Evolutionary conservation across 345 rosid genomes (phyloP).

Genomic region (Gossypium turneri): DNA sequence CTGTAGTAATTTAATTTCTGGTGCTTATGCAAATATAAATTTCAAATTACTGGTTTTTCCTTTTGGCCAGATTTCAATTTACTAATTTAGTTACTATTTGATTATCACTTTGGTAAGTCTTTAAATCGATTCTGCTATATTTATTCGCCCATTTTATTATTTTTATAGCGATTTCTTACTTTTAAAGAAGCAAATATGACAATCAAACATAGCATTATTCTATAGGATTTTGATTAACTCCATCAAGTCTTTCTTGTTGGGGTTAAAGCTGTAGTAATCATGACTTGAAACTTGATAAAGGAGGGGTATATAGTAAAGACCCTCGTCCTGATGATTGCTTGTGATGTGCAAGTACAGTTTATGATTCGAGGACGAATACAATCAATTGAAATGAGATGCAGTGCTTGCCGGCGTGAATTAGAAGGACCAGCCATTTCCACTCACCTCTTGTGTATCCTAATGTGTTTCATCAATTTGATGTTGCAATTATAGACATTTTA

Average conservation of each 20-base stretch:
- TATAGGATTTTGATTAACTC: too few relatives aligned
- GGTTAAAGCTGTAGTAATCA: not conserved
- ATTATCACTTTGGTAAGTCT: not conserved
- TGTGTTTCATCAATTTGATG: slow-evolving; percentile 3
- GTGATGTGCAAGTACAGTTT: slow-evolving; percentile 15
- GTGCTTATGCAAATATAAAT: not conserved
- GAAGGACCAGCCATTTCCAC: slow-evolving; percentile 89
- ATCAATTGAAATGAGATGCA: slow-evolving; percentile 79
- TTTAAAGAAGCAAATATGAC: not conserved
- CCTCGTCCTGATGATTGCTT: slow-evolving; percentile 8
- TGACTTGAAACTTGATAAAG: not conserved
- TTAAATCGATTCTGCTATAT: not conserved
- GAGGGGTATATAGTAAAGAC: not conserved
- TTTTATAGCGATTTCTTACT: not conserved
- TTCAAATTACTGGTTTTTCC: too few relatives aligned
- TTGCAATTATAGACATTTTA: not conserved
- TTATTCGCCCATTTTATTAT: not conserved
- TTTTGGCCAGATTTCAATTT: not conserved
- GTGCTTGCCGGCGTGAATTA: slow-evolving; percentile 92
- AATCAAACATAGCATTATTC: not conserved
- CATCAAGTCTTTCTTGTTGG: not conserved
- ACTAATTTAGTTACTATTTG: not conserved
- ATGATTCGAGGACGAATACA: slow-evolving; percentile 13
- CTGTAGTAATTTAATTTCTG: not conserved
- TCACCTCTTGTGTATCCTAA: slow-evolving; percentile 80